These are phyloP conservation scores for Chlorella sp. DNA, from an alignment of 139 green algal genomes.

Conservation along the genomic window DNA sequence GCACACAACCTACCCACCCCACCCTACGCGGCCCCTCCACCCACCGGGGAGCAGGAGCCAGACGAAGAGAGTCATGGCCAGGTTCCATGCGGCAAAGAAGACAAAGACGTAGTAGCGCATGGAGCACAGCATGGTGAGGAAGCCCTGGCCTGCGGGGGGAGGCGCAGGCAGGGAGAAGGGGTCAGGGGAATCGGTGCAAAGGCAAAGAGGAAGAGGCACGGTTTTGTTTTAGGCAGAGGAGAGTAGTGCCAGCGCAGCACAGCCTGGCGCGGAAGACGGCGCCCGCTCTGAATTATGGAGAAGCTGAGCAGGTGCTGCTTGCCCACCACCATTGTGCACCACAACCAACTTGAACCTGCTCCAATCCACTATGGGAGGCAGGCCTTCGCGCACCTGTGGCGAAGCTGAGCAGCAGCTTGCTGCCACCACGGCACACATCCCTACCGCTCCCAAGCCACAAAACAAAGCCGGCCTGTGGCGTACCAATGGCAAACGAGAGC, in stretches of 20 bases:
- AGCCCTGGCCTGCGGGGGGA: conserved; percentile 56
- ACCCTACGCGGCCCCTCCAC: conserved; percentile 49
- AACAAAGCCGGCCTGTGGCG: not conserved
- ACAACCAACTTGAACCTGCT: too few species aligned
- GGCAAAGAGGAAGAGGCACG: not conserved
- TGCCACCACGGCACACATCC: too few species aligned
- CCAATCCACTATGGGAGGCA: not conserved
- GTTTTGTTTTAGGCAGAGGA: too few species aligned
- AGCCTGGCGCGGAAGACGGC: too few species aligned
- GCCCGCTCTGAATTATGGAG: too few species aligned
- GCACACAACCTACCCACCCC: too few species aligned
- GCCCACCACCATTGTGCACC: too few species aligned
- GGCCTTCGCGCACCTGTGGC: not conserved
- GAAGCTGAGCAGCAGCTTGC: not conserved
- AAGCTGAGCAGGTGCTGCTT: too few species aligned
- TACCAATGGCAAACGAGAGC: conserved; percentile 77
- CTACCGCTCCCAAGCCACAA: too few species aligned
- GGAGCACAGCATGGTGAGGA: conserved; percentile 67
- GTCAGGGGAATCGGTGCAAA: too few species aligned
- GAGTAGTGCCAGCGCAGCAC: not conserved
- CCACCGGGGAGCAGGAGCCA: conserved; percentile 24
- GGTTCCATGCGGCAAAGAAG: conserved; percentile 28
- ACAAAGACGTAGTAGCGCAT: conserved; percentile 53
- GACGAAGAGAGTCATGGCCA: conserved; percentile 18
- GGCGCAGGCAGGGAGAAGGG: too few species aligned